These are phyloP conservation scores for Teratosphaeriaceae sp. DNA, from an alignment of 2,329 filamentous ascomycete species.

Conservation along the genomic window DNA sequence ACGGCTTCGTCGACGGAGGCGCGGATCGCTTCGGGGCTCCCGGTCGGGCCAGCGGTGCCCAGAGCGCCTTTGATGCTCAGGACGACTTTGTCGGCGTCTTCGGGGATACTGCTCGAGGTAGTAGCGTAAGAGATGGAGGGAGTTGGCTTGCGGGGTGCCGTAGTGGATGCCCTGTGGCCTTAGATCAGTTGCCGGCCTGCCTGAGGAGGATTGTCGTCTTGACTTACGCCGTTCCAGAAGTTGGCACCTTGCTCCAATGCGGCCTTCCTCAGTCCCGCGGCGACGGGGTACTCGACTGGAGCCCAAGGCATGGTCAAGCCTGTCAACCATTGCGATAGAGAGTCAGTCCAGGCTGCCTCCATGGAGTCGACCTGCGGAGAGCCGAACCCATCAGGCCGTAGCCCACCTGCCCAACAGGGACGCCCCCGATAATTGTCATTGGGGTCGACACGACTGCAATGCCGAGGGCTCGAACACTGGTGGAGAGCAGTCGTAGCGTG, in stretches of 20 bases:
- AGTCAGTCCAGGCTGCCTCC: no score
- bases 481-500: no score
- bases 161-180: slow-evolving; percentile 34
- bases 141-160: slow-evolving; percentile 52
- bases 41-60: slow-evolving; percentile 8
- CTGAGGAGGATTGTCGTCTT: slow-evolving; percentile 28
- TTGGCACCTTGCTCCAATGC: slow-evolving; percentile 33
- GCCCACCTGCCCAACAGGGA: no score
- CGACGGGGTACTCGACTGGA: no score
- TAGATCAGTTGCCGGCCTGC: neutral
- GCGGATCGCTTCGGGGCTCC: neutral
- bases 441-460: no score
- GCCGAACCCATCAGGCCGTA: no score
- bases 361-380: no score
- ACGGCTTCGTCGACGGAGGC: slow-evolving; percentile 54
- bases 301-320: no score
- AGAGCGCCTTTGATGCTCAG: slow-evolving; percentile 56
- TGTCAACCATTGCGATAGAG: no score
- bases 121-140: slow-evolving; percentile 50
- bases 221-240: slow-evolving; percentile 45
- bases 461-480: no score
- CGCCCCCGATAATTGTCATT: no score
- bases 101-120: slow-evolving; percentile 60
- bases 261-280: no score
- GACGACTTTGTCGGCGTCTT: slow-evolving; percentile 56